Base-by-base conservation (phyloP, 345 rosid genomes). In the Geranium rotundifolium region DNA sequence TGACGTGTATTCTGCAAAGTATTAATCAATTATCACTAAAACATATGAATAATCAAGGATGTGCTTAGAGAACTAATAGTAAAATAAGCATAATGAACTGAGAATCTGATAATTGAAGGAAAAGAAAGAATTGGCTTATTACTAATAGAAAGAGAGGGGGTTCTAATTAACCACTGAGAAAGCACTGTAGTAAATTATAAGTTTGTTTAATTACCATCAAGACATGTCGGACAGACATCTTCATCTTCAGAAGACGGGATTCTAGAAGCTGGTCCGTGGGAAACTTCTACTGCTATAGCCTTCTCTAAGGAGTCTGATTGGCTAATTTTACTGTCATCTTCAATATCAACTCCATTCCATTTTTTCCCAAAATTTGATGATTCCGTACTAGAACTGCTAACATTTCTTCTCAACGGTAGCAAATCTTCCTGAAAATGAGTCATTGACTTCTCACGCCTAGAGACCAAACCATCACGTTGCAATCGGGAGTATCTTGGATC, bases 211-310 rank as follows among this genome's bases (percentile, higher is more conserved):
- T 64, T 79, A 85, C 90, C 87, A 59, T 85, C 90, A 63, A 85
- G 87, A 73, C 90, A 85, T 18, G 87, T 85, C 13, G 90, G 90
- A 65, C 87, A 85, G 56, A 80, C 78, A 72, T 82, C 87, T 71
- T 85, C 90, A 61, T 85, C 85, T 64, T 82, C 87, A 7, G 70
- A 58, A 62, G 84, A 72, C 9, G 78, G 58, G 46, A 76, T 80
- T 56, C 57, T 30, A 54, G 67, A 66, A 73, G 52, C 57, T 19
- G 63, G 64, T 49, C 81, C 82, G 64, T 61, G 49, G 12, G 66
- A 41, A 68, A 56, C 54, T 71, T 80, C 76, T 59, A 78, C 56
- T n/a, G 67, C 67, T 66, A 68, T 65, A 55, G 57, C 63, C 67
- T 72, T 76, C 56, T 76, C 80, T n/a, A 80, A 72, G 61, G 79